phyloP scores from a whole-genome alignment of 306 rosid genomes.

The Fragaria ananassa region DNA sequence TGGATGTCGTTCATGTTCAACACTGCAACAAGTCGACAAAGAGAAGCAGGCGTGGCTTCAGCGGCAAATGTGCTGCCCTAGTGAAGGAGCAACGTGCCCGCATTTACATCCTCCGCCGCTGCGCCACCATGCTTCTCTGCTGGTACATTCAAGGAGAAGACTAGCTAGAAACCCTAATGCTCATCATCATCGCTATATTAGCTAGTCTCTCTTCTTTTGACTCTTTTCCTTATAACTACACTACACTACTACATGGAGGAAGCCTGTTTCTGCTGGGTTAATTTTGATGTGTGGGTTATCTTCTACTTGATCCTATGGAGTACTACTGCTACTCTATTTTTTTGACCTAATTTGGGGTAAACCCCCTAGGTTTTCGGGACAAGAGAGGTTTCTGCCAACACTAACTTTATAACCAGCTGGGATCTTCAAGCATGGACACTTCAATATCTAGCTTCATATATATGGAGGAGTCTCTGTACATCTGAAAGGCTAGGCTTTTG shows the following conservation, averaged over 20 bases:
- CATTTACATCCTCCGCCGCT: conserved; percentile 77
- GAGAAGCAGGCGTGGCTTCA: conserved; percentile 46
- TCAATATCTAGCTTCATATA: conserved; percentile 30
- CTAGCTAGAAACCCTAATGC: conserved; percentile 29
- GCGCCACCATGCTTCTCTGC: conserved; percentile 96
- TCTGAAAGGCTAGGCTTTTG: conserved; percentile 18
- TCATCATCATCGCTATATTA: not conserved
- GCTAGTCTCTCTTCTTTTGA: not conserved
- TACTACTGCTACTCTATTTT: conserved; percentile 16
- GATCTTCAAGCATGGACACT: conserved; percentile 20
- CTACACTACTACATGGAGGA: conserved; percentile 1
- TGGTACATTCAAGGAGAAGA: conserved; percentile 95
- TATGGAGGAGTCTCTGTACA: conserved; percentile 26
- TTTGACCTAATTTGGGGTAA: conserved; percentile 41
- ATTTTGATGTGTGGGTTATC: conserved; percentile 27
- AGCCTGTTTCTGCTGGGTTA: conserved; percentile 21
- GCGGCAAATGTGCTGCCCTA: conserved; percentile 63
- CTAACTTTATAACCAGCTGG: conserved; percentile 38
- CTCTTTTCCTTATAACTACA: conserved; percentile 12
- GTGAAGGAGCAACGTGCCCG: conserved; percentile 89
- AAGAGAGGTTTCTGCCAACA: conserved; percentile 35
- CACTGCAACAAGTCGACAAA: conserved; percentile 30
- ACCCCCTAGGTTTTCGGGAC: conserved; percentile 39
- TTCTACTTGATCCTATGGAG: conserved; percentile 24
- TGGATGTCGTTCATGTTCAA: conserved; percentile 43